These are phyloP conservation scores for Zanthoxylum bungeanum DNA, from an alignment of 345 rosid genomes.

Conservation along the genomic window DNA sequence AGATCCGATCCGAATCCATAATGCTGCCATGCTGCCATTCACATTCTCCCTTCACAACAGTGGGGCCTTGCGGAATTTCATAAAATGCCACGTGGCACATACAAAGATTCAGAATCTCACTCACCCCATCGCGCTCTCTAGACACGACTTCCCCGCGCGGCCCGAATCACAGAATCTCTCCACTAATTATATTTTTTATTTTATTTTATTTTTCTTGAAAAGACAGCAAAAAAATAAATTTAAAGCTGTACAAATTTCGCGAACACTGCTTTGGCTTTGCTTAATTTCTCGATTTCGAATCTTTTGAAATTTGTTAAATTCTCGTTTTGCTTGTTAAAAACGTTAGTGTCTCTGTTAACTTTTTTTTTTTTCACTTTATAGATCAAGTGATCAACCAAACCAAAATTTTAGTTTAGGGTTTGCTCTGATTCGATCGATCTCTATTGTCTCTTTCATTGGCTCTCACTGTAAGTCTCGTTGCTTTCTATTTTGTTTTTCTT, in stretches of 20 bases:
- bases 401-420: slow-evolving; percentile 2
- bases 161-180: neutral
- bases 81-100: neutral
- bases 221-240: neutral
- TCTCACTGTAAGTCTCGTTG: slow-evolving; percentile 15
- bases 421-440: slow-evolving; percentile 3
- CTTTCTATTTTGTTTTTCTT: neutral
- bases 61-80: too few relatives aligned
- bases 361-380: neutral
- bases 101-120: neutral
- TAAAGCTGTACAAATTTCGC: neutral
- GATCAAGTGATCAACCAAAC: neutral
- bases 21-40: too few relatives aligned
- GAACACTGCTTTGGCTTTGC: neutral
- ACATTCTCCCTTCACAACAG: too few relatives aligned
- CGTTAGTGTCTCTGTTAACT: neutral
- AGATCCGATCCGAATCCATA: too few relatives aligned
- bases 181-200: neutral
- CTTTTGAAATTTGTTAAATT: neutral
- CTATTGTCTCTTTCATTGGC: neutral
- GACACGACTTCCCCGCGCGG: neutral
- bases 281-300: slow-evolving; percentile 6
- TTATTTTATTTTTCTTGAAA: too few relatives aligned
- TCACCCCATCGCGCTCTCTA: neutral
- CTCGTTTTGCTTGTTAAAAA: neutral